Evolutionary conservation across 1,284 basidiomycete genomes (phyloP).

Genomic region (Apiotrichum siamense): DNA sequence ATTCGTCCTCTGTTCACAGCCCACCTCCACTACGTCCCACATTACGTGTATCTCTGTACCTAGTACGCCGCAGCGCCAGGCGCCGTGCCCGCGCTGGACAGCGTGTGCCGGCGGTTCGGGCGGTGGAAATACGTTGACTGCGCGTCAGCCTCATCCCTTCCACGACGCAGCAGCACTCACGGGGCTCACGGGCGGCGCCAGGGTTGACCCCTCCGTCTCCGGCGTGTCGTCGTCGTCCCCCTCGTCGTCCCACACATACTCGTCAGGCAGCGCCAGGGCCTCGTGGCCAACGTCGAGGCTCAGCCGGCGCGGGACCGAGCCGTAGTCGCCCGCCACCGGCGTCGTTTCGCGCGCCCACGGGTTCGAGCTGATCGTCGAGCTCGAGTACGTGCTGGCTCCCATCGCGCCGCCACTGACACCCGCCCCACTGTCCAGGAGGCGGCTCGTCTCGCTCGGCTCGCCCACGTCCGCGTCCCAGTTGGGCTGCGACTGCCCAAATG

Average conservation of each 20-base stretch:
- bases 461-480: conserved; percentile 24
- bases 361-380: conserved; percentile 19
- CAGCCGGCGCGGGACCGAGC: conserved; percentile 4
- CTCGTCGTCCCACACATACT: conserved; percentile 58
- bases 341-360: conserved; percentile 37
- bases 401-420: not conserved
- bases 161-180: no score
- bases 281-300: conserved; percentile 49
- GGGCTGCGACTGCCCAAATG: conserved; percentile 13
- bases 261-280: conserved; percentile 68
- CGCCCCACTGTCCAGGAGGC: not conserved
- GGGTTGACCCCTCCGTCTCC: conserved; percentile 35
- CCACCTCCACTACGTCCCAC: not conserved
- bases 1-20: no score
- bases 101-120: conserved; percentile 19
- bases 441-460: not conserved
- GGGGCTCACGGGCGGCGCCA: conserved; percentile 11
- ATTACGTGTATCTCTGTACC: not conserved
- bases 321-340: not conserved
- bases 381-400: not conserved
- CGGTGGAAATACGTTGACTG: conserved; percentile 51
- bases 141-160: not conserved
- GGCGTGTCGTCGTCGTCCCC: conserved; percentile 42
- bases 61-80: not conserved
- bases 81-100: conserved; percentile 1